Percentiles rank a stretch among this genome's conserved stretches.
phyloP scores from a whole-genome alignment of 306 rosid genomes.

The Sicyos edulis region DNA sequence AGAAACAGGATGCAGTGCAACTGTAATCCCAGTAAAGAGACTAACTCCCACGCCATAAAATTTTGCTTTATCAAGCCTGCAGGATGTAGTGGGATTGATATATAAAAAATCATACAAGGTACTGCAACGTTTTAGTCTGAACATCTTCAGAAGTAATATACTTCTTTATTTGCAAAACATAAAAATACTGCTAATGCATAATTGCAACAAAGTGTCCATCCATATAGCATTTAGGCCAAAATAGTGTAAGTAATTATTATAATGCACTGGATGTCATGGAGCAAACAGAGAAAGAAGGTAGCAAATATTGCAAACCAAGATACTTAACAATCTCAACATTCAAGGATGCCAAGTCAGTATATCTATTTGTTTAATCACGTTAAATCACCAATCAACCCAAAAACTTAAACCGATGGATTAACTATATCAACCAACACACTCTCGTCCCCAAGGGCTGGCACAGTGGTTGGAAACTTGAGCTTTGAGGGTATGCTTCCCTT shows the following conservation, averaged over 20 bases:
- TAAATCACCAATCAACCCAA: no score
- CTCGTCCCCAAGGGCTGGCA: no score
- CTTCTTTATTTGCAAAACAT: neutral
- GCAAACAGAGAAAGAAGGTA: neutral
- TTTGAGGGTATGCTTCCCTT: no score
- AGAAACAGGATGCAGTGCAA: conserved; percentile 78
- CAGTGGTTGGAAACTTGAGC: no score
- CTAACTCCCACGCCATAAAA: conserved; percentile 84
- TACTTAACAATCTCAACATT: neutral
- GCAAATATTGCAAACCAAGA: neutral
- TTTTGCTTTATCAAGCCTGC: conserved; percentile 82
- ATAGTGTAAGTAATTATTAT: neutral
- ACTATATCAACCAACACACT: no score
- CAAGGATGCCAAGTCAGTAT: neutral
- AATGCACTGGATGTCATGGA: neutral
- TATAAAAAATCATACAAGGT: conserved; percentile 16
- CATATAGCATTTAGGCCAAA: neutral
- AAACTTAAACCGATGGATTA: no score
- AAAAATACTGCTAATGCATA: neutral
- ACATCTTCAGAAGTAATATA: neutral
- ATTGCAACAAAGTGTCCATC: neutral
- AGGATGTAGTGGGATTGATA: conserved; percentile 22
- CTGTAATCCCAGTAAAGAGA: conserved; percentile 76
- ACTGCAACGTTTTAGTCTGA: conserved; percentile 16
- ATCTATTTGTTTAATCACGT: no score